Conservation (phyloP, 306 rosid genomes). For the Acacia acuminata region DNA sequence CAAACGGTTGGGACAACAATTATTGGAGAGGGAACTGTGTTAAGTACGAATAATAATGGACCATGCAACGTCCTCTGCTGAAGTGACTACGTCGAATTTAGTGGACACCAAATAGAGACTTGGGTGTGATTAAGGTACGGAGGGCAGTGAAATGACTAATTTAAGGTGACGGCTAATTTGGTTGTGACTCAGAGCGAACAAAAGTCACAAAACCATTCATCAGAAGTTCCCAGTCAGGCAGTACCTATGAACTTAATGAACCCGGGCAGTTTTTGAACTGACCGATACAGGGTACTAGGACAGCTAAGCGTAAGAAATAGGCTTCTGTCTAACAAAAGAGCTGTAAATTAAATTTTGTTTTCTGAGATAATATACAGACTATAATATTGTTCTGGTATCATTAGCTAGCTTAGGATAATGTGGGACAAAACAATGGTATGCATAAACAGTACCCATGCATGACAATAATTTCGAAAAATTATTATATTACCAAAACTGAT, state of each 20-base stretch:
- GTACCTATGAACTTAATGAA: not conserved
- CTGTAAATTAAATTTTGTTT: constrained; percentile 4
- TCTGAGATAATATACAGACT: not conserved
- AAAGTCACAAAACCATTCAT: constrained; percentile 23
- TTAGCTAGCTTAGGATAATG: not conserved
- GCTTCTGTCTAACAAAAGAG: not conserved
- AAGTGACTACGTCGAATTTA: not conserved
- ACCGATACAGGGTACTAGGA: not conserved
- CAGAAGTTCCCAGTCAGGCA: constrained; percentile 24
- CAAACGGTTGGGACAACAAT: not conserved
- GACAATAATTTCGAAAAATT: not conserved
- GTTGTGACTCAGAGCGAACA: not conserved
- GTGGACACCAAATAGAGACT: not conserved
- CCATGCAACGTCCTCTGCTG: not conserved
- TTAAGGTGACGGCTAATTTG: constrained; percentile 1
- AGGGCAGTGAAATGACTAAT: constrained; percentile 19
- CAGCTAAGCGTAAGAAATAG: not conserved
- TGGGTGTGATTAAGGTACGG: constrained; percentile 14
- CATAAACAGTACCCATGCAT: not conserved
- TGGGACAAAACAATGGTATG: not conserved
- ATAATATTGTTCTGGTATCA: not conserved
- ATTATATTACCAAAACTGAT: not conserved
- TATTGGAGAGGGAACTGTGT: not conserved
- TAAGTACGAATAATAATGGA: not conserved
- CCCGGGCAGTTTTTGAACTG: not conserved